These are phyloP conservation scores for Dactylis glomerata DNA, from an alignment of 176 grass and related monocot genomes.

Conservation along the genomic window DNA sequence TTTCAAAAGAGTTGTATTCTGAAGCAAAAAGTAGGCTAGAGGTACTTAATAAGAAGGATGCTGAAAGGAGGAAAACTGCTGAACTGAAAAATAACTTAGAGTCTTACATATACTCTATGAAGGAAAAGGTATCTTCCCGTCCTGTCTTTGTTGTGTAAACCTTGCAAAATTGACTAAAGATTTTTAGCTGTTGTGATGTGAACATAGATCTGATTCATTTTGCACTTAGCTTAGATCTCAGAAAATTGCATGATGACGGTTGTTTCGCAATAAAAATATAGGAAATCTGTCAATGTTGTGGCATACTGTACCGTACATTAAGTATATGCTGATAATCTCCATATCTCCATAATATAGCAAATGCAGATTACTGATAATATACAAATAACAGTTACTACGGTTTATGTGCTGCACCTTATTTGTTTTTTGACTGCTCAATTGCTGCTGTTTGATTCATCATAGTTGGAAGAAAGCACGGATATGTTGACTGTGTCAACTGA, in stretches of 20 bases:
- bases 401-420: constrained; percentile 1
- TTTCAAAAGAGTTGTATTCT: constrained; percentile 74
- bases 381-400: neutral
- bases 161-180: neutral
- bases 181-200: constrained; percentile 3
- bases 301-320: neutral
- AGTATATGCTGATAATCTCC: neutral
- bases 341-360: constrained; percentile 13
- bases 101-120: constrained; percentile 95
- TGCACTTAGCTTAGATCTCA: neutral
- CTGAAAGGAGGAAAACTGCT: constrained; percentile 82
- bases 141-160: neutral
- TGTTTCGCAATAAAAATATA: neutral
- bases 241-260: neutral
- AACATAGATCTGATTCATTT: neutral
- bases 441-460: constrained; percentile 21
- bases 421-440: constrained; percentile 34
- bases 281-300: neutral
- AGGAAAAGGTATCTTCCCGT: constrained; percentile 67
- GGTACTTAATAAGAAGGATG: constrained; percentile 81
- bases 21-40: constrained; percentile 97
- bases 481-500: constrained; percentile 81
- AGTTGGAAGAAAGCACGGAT: constrained; percentile 90
- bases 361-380: neutral
- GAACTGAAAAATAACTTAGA: constrained; percentile 96